phyloP scores from a whole-genome alignment of 495 filamentous ascomycete genomes.

The Daldinia vernicosa region DNA sequence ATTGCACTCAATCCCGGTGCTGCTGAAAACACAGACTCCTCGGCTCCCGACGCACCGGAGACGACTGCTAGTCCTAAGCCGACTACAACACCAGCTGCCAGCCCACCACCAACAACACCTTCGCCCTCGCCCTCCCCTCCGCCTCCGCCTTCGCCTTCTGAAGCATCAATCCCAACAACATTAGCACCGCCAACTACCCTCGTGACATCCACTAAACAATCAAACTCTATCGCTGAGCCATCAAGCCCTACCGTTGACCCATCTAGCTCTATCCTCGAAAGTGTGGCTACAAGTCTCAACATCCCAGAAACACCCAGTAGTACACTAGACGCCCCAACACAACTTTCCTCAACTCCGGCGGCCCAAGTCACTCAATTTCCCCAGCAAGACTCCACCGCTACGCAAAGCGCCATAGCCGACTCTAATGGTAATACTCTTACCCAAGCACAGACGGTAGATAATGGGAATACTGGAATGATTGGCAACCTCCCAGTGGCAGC shows the following conservation, averaged over 20 bases:
- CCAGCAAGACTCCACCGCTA: slow-evolving; percentile 21
- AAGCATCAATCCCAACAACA: background rate
- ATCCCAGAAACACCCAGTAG: slow-evolving; percentile 33
- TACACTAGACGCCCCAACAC: slow-evolving; percentile 4
- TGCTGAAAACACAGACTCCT: slow-evolving; percentile 14
- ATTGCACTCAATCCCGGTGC: slow-evolving; percentile 27
- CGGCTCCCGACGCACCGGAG: slow-evolving; percentile 8
- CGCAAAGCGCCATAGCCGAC: slow-evolving; percentile 16
- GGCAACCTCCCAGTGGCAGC: slow-evolving; percentile 35
- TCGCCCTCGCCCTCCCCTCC: background rate
- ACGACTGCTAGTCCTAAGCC: slow-evolving; percentile 18
- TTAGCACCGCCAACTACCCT: slow-evolving; percentile 37
- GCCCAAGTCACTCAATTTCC: slow-evolving; percentile 10
- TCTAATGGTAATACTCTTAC: slow-evolving; percentile 25
- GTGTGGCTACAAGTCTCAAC: slow-evolving; percentile 37
- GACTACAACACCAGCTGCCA: slow-evolving; percentile 21
- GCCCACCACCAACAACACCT: background rate
- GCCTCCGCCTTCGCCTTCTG: background rate
- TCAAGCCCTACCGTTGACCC: background rate
- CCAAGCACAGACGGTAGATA: slow-evolving; percentile 20
- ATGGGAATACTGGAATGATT: slow-evolving; percentile 25
- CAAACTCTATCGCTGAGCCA: background rate
- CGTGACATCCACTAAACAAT: slow-evolving; percentile 26
- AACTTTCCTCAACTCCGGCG: slow-evolving; percentile 12
- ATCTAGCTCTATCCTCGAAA: slow-evolving; percentile 37